phyloP scores from a whole-genome alignment of 148 eudicot genomes.

The Vaccinium darrowii region DNA sequence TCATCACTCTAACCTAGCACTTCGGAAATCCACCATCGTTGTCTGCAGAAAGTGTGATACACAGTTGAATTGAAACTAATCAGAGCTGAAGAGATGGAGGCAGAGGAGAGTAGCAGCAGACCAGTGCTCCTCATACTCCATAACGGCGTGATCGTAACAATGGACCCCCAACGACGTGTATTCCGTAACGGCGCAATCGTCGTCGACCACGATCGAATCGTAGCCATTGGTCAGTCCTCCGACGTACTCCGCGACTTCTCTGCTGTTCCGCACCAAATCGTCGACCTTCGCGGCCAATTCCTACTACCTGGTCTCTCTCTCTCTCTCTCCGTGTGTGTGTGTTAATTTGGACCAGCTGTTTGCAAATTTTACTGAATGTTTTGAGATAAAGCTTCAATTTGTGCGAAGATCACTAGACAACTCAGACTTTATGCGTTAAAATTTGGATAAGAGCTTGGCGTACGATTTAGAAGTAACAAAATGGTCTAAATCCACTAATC shows the following conservation, averaged over 20 bases:
- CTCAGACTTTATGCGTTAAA: too few relatives aligned
- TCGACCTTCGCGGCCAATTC: slow-evolving; percentile 55
- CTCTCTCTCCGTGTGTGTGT: background rate
- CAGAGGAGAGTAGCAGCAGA: background rate
- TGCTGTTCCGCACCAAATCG: slow-evolving; percentile 21
- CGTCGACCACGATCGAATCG: slow-evolving; percentile 46
- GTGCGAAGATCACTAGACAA: too few relatives aligned
- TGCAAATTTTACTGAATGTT: too few relatives aligned
- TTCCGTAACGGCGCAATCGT: slow-evolving; percentile 66
- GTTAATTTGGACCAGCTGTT: too few relatives aligned
- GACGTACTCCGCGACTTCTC: slow-evolving; percentile 47
- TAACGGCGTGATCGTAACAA: slow-evolving; percentile 66
- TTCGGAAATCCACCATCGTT: background rate
- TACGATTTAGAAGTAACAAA: too few relatives aligned
- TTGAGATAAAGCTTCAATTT: too few relatives aligned
- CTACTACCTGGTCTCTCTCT: slow-evolving; percentile 55
- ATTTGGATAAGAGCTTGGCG: too few relatives aligned
- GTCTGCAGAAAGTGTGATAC: background rate
- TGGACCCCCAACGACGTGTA: slow-evolving; percentile 57
- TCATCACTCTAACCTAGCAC: background rate
- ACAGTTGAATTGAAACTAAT: background rate
- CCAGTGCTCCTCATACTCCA: slow-evolving; percentile 31
- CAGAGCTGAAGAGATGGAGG: slow-evolving; percentile 8
- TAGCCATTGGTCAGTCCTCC: slow-evolving; percentile 57
- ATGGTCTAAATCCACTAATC: too few relatives aligned